Evolutionary conservation across 306 rosid species (phyloP), one percentile per base, ranked within the genome.

Genomic region (Corylus americana): DNA sequence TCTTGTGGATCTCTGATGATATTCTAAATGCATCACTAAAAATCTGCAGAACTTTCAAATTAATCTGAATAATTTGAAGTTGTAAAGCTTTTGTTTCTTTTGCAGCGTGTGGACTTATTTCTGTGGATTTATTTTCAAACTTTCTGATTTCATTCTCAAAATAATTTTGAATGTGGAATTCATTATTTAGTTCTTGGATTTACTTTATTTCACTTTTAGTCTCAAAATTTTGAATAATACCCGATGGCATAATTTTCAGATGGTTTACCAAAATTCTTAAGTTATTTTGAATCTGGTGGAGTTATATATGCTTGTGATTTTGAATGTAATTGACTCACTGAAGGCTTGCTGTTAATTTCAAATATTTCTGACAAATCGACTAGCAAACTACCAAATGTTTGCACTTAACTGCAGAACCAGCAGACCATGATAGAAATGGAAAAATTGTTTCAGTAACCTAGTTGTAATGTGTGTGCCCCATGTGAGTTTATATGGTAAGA

Each of bases 191-290:
- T 18, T 55, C 59, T 55, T 18, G 20, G 5, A 12, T 14, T 50
- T 14, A 50, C 55, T 50, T 16, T 55, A 11, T 55, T 16, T 18
- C 59, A 57, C 12, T 29, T 14, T 14, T 70, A 42, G 44, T 78
- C 58, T 81, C 44, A 45, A 45, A 70, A 77, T 74, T 48, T 64
- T 37, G 25, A 37, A 64, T 64, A 64, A 64, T 64, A 14, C 7
- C 1, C 17, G 71, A 39, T 48, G 17, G 25, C 9, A 37, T 35
- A 39, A 39, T 12, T 42, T 68, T 68, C 27, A n/a, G 11, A 68
- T 68, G 29, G 50, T 39, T 39, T 67, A 39, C 27, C 29, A 42
- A 54, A 67, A 68, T 68, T 49, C 53, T 9, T 42, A 4, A 68
- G 11, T 51, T 67, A 25, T n/a, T 55, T 68, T 68, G 9, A 42